Base-by-base conservation (phyloP, 345 rosid species). In the Lumnitzera littorea region DNA sequence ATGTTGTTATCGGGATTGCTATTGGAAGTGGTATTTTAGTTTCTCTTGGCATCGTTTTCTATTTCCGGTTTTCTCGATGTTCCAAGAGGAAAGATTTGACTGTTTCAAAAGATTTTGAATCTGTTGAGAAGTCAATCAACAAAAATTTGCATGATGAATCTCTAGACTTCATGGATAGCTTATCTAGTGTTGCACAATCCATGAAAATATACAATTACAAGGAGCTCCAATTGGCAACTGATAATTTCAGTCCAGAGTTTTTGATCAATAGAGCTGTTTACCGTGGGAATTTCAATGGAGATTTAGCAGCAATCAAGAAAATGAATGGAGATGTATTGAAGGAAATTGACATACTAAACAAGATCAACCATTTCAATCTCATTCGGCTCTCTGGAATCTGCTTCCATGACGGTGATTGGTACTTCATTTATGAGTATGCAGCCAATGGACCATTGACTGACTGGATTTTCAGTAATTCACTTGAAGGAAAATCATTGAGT, bases 231-330 rank as follows among this genome's bases (percentile, higher is more conserved):
- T 68, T 77, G 49, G 95, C 95, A 20, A 91, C 96, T 0, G 78
- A 80, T 15, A 70, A 82, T 67, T 91, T 88, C 84, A 75, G 80
- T 49, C 63, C 86, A 20, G 61, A 73, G 48, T 71, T 74, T 58
- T 79, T 63, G 62, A 76, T 80, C 5, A 75, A 70, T 62, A 91
- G 83, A 56, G 85, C 86, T 9, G 84, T 90, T 36, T 82, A 81
- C 62, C 74, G 75, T 4, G 97, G 91, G 16, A 72, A 57, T 24
- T 70, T 91, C 59, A 77, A 82, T 31, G 89, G 89, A 5, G 94
- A 91, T 61, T 76, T 68, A 11, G 94, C 86, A 31, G 86, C 84
- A 61, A 88, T 91, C 54, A 86, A 84, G 91, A 84, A 84, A 68
- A 67, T 85, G 46, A 48, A 76, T 14, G 89, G 91, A 61, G 86